A percentile compares a stretch with the other conserved stretches of the same genome.
Conservation (phyloP, 106 monocot species). For the Acorus gramineus region DNA sequence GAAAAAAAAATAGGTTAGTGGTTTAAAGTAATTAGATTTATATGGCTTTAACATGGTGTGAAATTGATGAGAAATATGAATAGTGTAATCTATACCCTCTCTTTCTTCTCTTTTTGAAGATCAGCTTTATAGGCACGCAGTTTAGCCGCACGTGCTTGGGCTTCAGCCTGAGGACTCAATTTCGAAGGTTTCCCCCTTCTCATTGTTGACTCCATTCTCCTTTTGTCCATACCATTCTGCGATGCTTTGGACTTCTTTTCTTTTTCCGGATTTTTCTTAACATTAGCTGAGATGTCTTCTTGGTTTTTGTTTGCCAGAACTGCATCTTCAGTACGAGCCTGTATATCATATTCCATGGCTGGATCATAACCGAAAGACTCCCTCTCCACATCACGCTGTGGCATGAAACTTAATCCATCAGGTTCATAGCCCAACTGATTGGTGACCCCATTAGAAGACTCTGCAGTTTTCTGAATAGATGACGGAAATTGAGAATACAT, state of each 20-base stretch:
- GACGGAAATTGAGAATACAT: constrained; percentile 49
- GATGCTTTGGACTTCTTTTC: constrained; percentile 43
- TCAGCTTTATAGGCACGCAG: constrained; percentile 79
- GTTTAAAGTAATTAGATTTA: too few relatives aligned
- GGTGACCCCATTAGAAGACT: constrained; percentile 14
- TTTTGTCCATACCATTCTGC: constrained; percentile 35
- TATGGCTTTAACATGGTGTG: too few relatives aligned
- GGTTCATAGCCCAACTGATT: constrained; percentile 52
- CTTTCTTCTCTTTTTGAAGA: constrained; percentile 86
- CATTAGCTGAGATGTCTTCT: constrained; percentile 19
- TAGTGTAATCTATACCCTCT: constrained; percentile 35
- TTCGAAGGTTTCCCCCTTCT: constrained; percentile 29
- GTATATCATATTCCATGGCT: constrained; percentile 52
- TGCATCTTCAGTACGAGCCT: constrained; percentile 24
- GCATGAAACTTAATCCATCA: constrained; percentile 72
- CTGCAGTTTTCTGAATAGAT: constrained; percentile 15
- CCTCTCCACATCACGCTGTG: constrained; percentile 41
- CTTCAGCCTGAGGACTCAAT: constrained; percentile 55
- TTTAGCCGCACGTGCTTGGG: constrained; percentile 89
- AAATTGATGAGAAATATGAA: too few relatives aligned
- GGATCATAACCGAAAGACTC: constrained; percentile 58
- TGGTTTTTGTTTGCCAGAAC: constrained; percentile 14
- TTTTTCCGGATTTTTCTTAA: constrained; percentile 30
- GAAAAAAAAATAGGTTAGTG: too few relatives aligned
- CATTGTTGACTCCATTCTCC: constrained; percentile 32